Base-by-base conservation (phyloP, 2,329 filamentous ascomycete genomes). In the Leptoxyphium fumago region DNA sequence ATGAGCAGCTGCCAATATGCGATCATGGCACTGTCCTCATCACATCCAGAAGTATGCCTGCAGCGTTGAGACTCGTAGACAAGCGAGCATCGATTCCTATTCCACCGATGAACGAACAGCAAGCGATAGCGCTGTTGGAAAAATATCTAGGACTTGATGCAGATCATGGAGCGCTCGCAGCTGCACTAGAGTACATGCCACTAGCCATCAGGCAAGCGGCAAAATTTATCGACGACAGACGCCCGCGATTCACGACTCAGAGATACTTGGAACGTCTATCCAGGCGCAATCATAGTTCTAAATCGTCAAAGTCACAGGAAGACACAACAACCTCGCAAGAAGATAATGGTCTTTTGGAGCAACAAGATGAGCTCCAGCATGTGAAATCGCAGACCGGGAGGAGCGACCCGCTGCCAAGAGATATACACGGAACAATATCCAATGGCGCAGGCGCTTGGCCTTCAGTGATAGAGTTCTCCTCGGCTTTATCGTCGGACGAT, bases 251-350 rank as follows among this genome's bases (percentile, higher is more conserved):
- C 36, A 63, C 60, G 0, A 47, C 65, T 0, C 34, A 50, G 13
- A 48, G 55, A 14, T 74, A 73, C 44, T 45, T 72, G 2, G 42
- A 56, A n/a, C n/a, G n/a, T n/a, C n/a, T n/a, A n/a, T n/a, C n/a
- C n/a, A n/a, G n/a, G n/a, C n/a, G n/a, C n/a, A n/a, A n/a, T n/a
- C n/a, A n/a, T n/a, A n/a, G n/a, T n/a, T n/a, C n/a, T n/a, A n/a
- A n/a, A n/a, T n/a, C n/a, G n/a, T n/a, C n/a, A n/a, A n/a, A n/a
- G n/a, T n/a, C n/a, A n/a, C n/a, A n/a, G n/a, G n/a, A n/a, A n/a
- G n/a, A n/a, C n/a, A n/a, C n/a, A n/a, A n/a, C n/a, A n/a, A n/a
- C n/a, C n/a, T n/a, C n/a, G n/a, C n/a, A n/a, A n/a, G n/a, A n/a
- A n/a, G n/a, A n/a, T n/a, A n/a, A n/a, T n/a, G n/a, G n/a, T n/a